Base-by-base conservation (phyloP, 1,139 yeast species). In the Diutina ranongensis region DNA sequence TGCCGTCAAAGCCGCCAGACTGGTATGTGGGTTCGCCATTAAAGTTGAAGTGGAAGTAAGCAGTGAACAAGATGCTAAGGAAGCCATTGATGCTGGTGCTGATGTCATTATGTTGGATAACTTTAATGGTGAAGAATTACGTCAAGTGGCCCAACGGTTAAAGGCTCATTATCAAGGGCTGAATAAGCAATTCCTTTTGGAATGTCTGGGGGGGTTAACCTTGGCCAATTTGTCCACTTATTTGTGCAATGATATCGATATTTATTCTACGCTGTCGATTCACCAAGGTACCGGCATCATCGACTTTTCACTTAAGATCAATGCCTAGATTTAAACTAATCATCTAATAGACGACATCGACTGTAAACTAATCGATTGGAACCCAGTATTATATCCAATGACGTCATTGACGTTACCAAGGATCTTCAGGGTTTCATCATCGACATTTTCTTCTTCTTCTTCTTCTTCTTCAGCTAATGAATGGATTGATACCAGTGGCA, bases 51-150 rank as follows among this genome's bases (percentile, higher is more conserved):
- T 89, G 35, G 97, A 89, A 63, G 92, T 87, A 46, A 85, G 84
- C 57, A 67, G 76, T 47, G 95, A 84, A 59, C 74, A 65, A 7
- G 97, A 88, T 55, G 97, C 97, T 1, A 71, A 75, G 51, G 97
- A 89, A 58, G 97, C 97, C 25, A 89, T 89, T 57, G 76, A 71
- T 27, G 95, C 97, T 5, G 97, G 97, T 16, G 97, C 97, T 1
- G 97, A 89, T 62, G 87, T 89, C 18, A 83, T 92, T 52, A 89
- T 89, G 97, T 73, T 92, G 58, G 97, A 92, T 60, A 89, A 92
- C 61, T 89, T 92, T 61, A 60, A 70, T 2, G 87, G 89, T 3
- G 76, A 71, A 1, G 84, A 73, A 31, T 69, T 89, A 49, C 79
- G 76, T 52, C 53, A 59, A 2, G 94, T 83, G 19, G 95, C 97